A percentile compares a stretch with the other conserved stretches of the same genome.
phyloP scores from a whole-genome alignment of 2,329 filamentous ascomycete species.

The Hysterium pulicare region DNA sequence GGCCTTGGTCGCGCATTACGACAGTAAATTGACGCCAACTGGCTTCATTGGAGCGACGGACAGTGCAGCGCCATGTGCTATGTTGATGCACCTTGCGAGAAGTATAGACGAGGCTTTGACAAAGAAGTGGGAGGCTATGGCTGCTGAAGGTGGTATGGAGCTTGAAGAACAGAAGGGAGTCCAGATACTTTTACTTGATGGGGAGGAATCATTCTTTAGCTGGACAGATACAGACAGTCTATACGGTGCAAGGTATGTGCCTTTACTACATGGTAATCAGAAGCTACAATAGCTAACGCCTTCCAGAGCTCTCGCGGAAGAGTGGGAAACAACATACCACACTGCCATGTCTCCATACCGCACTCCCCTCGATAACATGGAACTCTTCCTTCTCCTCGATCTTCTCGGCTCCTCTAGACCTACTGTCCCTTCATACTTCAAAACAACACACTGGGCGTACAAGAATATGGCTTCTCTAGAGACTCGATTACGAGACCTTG shows the following conservation, averaged over 20 bases:
- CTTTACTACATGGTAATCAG: neutral
- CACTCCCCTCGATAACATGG: conserved; percentile 73
- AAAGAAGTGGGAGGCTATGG: conserved; percentile 75
- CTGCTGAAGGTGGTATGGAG: conserved; percentile 50
- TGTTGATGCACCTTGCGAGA: conserved; percentile 81
- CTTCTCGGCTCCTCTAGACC: conserved; percentile 72
- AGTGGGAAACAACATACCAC: conserved; percentile 72
- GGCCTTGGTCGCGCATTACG: conserved; percentile 91
- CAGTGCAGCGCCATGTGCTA: conserved; percentile 89
- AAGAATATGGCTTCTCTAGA: conserved; percentile 71
- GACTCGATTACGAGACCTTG: conserved; percentile 64
- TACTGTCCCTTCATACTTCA: conserved; percentile 78
- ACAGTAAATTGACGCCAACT: conserved; percentile 73
- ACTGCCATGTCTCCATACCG: conserved; percentile 70
- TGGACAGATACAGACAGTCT: conserved; percentile 83
- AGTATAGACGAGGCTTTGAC: conserved; percentile 77
- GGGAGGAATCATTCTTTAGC: conserved; percentile 82
- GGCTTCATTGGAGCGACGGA: conserved; percentile 94
- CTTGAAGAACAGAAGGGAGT: conserved; percentile 77
- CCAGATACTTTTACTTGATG: conserved; percentile 86
- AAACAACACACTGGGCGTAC: conserved; percentile 92
- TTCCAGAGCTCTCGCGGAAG: conserved; percentile 64
- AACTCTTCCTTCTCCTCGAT: conserved; percentile 87
- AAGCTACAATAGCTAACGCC: neutral
- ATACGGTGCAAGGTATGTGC: conserved; percentile 73